phyloP scores from a whole-genome alignment of 345 rosid genomes.

The Dipteronia sinensis region DNA sequence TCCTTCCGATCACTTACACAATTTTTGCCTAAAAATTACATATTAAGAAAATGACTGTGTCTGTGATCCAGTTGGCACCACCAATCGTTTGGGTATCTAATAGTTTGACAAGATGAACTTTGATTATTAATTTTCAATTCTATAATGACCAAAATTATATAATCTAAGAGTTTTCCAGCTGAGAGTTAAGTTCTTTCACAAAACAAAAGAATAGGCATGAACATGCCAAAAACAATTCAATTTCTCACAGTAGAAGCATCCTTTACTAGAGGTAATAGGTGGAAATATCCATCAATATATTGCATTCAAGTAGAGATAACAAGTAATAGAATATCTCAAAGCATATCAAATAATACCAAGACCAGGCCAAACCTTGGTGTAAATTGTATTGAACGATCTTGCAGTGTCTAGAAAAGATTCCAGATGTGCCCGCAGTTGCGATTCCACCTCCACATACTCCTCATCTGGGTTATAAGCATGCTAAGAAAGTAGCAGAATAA shows the following conservation, averaged over 20 bases:
- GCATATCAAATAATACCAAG: constrained; percentile 15
- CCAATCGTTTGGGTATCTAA: neutral
- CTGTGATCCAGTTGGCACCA: neutral
- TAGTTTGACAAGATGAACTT: no score
- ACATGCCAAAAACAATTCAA: neutral
- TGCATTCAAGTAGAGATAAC: constrained; percentile 10
- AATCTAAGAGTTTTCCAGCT: neutral
- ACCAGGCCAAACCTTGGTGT: constrained; percentile 70
- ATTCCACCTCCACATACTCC: constrained; percentile 88
- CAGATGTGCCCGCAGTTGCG: constrained; percentile 72
- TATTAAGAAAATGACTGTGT: neutral
- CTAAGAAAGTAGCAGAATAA: constrained; percentile 34
- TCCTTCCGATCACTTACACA: neutral
- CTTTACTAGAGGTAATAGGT: neutral
- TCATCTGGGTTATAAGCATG: constrained; percentile 97
- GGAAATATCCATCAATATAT: constrained; percentile 4
- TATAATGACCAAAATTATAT: neutral
- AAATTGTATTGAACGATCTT: constrained; percentile 86
- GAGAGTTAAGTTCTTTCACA: constrained; percentile 6
- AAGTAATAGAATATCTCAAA: neutral
- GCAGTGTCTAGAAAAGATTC: constrained; percentile 95
- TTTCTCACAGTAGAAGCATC: neutral
- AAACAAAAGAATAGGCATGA: neutral
- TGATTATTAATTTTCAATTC: neutral
- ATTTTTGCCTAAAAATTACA: neutral